A percentile compares a stretch with the other conserved stretches of the same genome.
phyloP scores from a whole-genome alignment of 2,329 filamentous ascomycete genomes.

The Rutstroemia sp. region DNA sequence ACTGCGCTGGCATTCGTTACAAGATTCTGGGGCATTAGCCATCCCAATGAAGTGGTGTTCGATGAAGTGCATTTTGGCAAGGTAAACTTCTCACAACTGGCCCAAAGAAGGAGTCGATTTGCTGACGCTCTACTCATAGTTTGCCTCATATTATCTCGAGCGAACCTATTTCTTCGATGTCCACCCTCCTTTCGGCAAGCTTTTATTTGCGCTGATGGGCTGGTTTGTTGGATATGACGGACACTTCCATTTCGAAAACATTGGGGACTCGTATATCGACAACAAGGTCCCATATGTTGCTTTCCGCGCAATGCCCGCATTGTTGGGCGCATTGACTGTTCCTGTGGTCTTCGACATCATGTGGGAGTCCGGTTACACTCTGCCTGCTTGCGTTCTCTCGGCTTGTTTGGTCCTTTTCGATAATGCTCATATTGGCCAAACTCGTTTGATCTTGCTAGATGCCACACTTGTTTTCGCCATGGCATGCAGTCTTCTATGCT shows the following conservation, averaged over 20 bases:
- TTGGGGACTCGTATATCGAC: conserved; percentile 93
- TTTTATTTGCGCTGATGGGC: conserved; percentile 92
- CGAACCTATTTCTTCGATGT: conserved; percentile 99
- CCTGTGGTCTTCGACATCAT: conserved; percentile 95
- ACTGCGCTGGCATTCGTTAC: conserved; percentile 83
- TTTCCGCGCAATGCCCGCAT: conserved; percentile 86
- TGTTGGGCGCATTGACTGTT: conserved; percentile 86
- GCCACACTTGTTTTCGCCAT: conserved; percentile 92
- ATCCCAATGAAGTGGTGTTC: conserved; percentile 95
- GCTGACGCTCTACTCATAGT: conserved; percentile 37
- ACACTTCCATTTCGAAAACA: conserved; percentile 97
- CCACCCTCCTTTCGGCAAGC: conserved; percentile 95
- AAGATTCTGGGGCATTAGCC: conserved; percentile 91
- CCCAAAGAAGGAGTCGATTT: conserved; percentile 3
- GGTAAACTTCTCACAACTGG: conserved; percentile 43
- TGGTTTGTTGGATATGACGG: conserved; percentile 98
- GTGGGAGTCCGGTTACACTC: conserved; percentile 98
- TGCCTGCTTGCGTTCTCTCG: conserved; percentile 84
- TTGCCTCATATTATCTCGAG: conserved; percentile 79
- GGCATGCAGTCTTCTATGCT: conserved; percentile 87
- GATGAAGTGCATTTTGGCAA: conserved; percentile 99
- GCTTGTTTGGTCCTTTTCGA: conserved; percentile 85
- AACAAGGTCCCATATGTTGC: conserved; percentile 98
- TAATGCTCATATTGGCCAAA: conserved; percentile 96
- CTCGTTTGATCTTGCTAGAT: conserved; percentile 87